Conservation (phyloP, 768 basidiomycete genomes). For the Boletus edulis region DNA sequence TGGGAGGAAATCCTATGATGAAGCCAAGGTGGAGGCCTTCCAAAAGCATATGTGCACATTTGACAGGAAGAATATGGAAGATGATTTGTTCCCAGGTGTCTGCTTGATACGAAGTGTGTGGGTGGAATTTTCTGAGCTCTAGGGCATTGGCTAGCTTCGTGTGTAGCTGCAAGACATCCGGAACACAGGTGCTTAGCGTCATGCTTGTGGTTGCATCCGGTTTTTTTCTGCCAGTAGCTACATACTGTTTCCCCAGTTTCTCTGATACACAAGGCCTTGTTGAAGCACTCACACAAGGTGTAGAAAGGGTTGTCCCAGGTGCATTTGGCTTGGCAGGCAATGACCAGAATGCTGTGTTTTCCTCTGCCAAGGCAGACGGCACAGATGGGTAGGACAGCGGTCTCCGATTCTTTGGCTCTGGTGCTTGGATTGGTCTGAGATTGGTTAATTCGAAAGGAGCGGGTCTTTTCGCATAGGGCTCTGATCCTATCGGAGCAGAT, state of each 20-base stretch:
- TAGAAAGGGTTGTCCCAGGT: too few species aligned
- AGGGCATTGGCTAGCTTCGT: not conserved
- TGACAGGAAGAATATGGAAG: too few species aligned
- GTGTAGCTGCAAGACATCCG: not conserved
- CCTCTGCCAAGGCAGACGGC: too few species aligned
- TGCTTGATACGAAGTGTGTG: not conserved
- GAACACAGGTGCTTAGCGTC: not conserved
- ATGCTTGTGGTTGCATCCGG: not conserved
- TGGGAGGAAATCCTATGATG: not conserved
- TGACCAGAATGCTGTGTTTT: too few species aligned
- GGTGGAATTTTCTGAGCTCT: not conserved
- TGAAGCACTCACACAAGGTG: too few species aligned
- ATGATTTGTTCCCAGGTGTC: not conserved
- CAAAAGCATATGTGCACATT: not conserved
- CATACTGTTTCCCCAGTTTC: not conserved
- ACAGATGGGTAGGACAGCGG: too few species aligned
- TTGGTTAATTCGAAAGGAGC: not conserved
- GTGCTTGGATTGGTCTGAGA: too few species aligned
- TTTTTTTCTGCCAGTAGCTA: not conserved
- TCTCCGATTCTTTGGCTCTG: too few species aligned
- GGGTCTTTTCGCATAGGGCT: not conserved
- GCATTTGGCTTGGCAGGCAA: too few species aligned
- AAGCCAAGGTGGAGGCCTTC: not conserved
- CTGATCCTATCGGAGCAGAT: too few species aligned
- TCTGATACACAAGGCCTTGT: too few species aligned